Percentiles rank a stretch among this genome's conserved stretches.
Evolutionary conservation across 169 alveolate species (phyloP).

Genomic region (Plasmodium vivax): DNA sequence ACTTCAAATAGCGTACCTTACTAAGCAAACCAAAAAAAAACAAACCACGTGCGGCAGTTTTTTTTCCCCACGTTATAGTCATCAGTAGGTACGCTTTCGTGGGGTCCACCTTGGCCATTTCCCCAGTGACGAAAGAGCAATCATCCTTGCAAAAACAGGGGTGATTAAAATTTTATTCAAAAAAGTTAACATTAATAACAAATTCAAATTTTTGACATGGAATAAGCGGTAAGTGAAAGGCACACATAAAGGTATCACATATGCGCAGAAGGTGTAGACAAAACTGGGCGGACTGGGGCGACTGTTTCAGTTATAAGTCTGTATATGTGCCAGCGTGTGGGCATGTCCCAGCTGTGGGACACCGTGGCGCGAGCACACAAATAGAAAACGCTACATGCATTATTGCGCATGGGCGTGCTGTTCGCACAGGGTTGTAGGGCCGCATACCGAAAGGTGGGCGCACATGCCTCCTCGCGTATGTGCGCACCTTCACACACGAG

Average conservation of each 20-base stretch:
- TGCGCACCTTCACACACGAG: background rate
- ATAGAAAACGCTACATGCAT: background rate
- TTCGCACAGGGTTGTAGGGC: background rate
- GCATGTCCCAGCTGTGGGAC: background rate
- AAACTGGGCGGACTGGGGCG: background rate
- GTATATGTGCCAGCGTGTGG: background rate
- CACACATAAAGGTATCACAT: background rate
- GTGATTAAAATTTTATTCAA: constrained; percentile 1
- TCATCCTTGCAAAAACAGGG: background rate
- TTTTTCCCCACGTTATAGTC: background rate
- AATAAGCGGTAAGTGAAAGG: background rate
- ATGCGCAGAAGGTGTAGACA: background rate
- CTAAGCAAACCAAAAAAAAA: background rate
- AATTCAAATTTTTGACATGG: constrained; percentile 7
- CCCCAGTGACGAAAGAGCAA: background rate
- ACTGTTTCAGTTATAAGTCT: background rate
- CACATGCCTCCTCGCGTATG: background rate
- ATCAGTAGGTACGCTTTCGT: background rate
- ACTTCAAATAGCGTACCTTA: background rate
- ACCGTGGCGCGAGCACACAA: background rate
- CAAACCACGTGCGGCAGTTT: background rate
- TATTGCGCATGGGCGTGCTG: background rate
- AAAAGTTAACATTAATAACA: background rate
- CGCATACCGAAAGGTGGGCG: background rate
- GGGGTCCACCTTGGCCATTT: background rate